A percentile compares a stretch with the other conserved stretches of the same genome.
Conservation (phyloP, 176 grass and related monocot species). For the Bonia amplexicaulis region DNA sequence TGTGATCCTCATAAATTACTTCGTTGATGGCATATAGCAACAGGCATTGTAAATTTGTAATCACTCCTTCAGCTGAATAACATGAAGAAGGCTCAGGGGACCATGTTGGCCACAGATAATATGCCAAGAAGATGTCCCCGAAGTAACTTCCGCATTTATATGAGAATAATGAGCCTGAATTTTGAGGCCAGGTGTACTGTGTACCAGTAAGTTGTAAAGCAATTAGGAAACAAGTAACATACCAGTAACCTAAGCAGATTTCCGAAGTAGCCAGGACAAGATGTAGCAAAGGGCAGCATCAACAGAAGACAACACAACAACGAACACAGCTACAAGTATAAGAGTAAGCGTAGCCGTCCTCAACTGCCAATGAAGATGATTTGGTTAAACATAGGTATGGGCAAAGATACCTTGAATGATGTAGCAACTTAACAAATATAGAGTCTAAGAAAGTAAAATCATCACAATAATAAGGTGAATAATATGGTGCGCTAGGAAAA, state of each 20-base stretch:
- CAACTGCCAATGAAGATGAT: slow-evolving; percentile 48
- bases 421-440: not conserved
- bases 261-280: slow-evolving; percentile 67
- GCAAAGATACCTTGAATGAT: not conserved
- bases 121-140: not conserved
- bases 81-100: not conserved
- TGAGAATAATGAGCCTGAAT: not conserved
- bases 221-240: slow-evolving; percentile 20
- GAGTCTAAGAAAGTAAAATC: not conserved
- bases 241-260: slow-evolving; percentile 57
- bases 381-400: slow-evolving; percentile 8
- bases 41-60: not conserved
- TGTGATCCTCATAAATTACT: slow-evolving; percentile 22
- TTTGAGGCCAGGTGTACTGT: not conserved
- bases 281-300: slow-evolving; percentile 78
- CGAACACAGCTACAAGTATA: slow-evolving; percentile 67
- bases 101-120: not conserved
- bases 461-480: not conserved
- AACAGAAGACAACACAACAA: slow-evolving; percentile 75
- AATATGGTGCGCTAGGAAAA: not conserved
- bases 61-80: slow-evolving; percentile 21
- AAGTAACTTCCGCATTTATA: slow-evolving; percentile 4
- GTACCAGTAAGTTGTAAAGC: slow-evolving; percentile 3
- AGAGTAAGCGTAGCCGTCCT: slow-evolving; percentile 74
- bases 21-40: not conserved